Evolutionary conservation across 768 basidiomycete species (phyloP), one percentile per base, ranked within the genome.

Genomic region (Tubosaeta sp.): DNA sequence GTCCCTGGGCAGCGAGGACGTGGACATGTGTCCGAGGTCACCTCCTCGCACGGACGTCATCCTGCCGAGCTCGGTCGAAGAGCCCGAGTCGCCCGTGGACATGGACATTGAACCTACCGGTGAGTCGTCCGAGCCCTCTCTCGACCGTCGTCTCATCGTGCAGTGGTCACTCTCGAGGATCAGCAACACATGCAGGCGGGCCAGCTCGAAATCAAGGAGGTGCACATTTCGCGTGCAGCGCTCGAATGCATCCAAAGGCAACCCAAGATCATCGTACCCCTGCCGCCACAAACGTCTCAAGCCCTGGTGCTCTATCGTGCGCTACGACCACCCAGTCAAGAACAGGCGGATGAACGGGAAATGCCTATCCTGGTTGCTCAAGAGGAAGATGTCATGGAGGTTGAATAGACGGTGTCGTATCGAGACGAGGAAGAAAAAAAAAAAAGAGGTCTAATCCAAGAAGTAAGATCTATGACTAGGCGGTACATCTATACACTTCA

Each of bases 51-150:
- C 22, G 51, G 52, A 56, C 1, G 54, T 69, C 7, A 34, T 69
- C n/a, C 48, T 65, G 6, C 74, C 75, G 6, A 67, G 62, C 33
- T 69, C 69, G 19, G 60, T 77, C 46, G 79, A 82, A 55, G 79
- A 80, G 48, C 66, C 69, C 17, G 52, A 56, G 3, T 67, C 69
- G 0, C 48, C 59, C 16, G 59, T 71, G 9, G 78, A 75, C 43
- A 90, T 90, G 87, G 82, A 80, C 54, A 76, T 80, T 5, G 86
- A 86, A 61, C 83, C 79, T 57, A 80, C 86, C 63, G 72, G 88
- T 89, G 67, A 76, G 61, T n/a, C 26, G 3, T 43, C 26, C 27
- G 42, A 7, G 10, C 16, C 14, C 29, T 2, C 29, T 17, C 26
- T 44, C 17, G 39, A 41, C 43, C 43, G 16, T 29, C 29, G 29